Evolutionary conservation across 331 rosid species (phyloP), one percentile per base, ranked within the genome.

Genomic region (Phaseolus coccineus): DNA sequence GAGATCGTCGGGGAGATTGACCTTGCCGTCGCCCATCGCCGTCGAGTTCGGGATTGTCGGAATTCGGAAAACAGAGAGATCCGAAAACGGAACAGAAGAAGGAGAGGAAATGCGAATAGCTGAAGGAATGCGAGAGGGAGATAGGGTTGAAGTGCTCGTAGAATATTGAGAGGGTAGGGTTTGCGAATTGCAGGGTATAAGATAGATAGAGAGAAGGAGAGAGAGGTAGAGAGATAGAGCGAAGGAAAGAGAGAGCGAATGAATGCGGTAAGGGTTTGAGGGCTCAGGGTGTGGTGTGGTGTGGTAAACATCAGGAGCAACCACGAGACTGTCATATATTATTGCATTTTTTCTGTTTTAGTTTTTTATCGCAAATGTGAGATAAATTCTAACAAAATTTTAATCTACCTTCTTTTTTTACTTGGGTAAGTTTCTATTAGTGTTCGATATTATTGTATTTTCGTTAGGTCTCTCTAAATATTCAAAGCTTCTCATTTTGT

Each of bases 1-100:
- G 83, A 86, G 89, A 87, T 88, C 92, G 75, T 90, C 89, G 22
- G 91, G 91, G 46, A 90, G 88, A 87, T 85, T 84, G 76, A 85
- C 69, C 76, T 85, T 84, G 73, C 84, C 87, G 77, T 85, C 88
- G 61, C 87, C 82, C 91, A 85, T 90, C 28, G 80, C 19, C 9
- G 69, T 58, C 59, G 81, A 81, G 87, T 65, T 44, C 74, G 73
- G 74, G 83, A 76, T 71, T 77, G 83, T 57, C 31, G 56, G 58
- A 68, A 82, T 84, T 85, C 3, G 64, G 72, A 51, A 16, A 74
- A 44, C 40, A 42, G 69, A 47, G 77, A 86, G 88, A 77, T 82
- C 82, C 77, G 59, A 48, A 72, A 77, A 62, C n/a, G 68, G 51
- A 76, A 64, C 39, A 70, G 61, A 47, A 71, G 44, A 35, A 51